Evolutionary conservation across 352 stramenopile genomes (phyloP), one percentile per base, ranked within the genome.

Genomic region (Globisporangium irregulare): DNA sequence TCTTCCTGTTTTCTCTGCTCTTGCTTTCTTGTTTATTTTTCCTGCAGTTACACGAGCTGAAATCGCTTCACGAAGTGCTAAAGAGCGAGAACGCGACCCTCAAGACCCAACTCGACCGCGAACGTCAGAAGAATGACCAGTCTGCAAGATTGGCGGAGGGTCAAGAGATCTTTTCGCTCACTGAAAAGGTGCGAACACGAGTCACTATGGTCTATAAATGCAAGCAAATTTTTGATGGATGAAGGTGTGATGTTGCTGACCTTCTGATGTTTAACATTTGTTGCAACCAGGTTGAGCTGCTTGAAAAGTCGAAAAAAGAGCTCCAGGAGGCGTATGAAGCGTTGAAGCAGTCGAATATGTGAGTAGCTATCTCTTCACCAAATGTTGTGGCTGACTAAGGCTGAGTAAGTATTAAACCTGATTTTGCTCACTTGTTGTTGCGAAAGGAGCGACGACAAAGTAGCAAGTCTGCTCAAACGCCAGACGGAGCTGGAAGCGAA

Each of bases 41-140:
- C 66, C 6, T 64, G n/a, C 53, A 93, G 86, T 51, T 94, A 41
- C 68, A 56, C 12, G 86, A 92, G 70, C 46, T 82, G 10, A 94
- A 92, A 48, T 76, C 80, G 3, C 68, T 79, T 15, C 64, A 87
- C 15, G 74, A 86, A 59, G 71, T 75, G 7, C 59, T 78, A n/a
- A 83, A 77, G 25, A 74, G 75, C 29, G 80, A 91, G 54, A 81
- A 86, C n/a, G 67, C 66, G 25, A 77, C 73, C 0, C 63, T 92
- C 9, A 85, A 84, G 62, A 62, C 76, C 50, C 71, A 88, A 55
- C 59, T 90, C 9, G 70, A 86, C 10, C 73, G 75, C 51, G 81
- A 79, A 27, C 74, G 67, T 14, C 73, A 69, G n/a, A 66, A 71
- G 64, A 69, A 56, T 38, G 78, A 84, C 57, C 74, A 67, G 58